Evolutionary conservation across 2,329 filamentous ascomycete species (phyloP).

Genomic region (Colletotrichum tropicale): DNA sequence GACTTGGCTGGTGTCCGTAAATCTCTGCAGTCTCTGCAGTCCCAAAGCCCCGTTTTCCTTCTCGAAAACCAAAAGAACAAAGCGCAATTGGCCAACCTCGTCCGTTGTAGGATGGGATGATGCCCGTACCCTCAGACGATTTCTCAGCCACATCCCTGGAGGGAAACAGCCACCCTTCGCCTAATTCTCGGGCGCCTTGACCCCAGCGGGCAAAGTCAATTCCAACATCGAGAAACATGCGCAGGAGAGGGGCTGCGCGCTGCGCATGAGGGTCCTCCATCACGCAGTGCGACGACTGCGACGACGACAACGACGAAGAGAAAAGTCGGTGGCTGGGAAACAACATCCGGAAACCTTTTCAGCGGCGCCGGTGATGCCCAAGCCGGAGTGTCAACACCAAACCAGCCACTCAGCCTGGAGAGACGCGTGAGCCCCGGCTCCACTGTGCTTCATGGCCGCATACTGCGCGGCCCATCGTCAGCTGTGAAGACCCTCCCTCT

Average conservation of each 20-base stretch:
- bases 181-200: neutral
- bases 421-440: slow-evolving; percentile 22
- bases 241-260: neutral
- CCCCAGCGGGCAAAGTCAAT: slow-evolving; percentile 9
- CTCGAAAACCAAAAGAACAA: neutral
- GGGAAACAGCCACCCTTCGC: slow-evolving; percentile 11
- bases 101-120: slow-evolving; percentile 9
- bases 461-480: slow-evolving; percentile 24
- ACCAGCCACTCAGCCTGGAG: slow-evolving; percentile 19
- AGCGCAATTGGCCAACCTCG: slow-evolving; percentile 18
- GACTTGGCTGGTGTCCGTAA: neutral
- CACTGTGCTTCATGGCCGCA: slow-evolving; percentile 31
- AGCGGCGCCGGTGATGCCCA: slow-evolving; percentile 19
- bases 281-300: neutral
- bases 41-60: slow-evolving; percentile 7
- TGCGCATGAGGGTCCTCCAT: neutral
- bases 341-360: slow-evolving; percentile 5
- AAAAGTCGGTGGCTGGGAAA: slow-evolving; percentile 20
- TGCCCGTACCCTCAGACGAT: slow-evolving; percentile 10
- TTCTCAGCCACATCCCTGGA: slow-evolving; percentile 20
- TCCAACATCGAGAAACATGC: slow-evolving; percentile 7
- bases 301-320: neutral
- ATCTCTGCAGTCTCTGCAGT: neutral
- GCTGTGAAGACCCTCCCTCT: slow-evolving; percentile 4
- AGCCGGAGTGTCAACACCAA: slow-evolving; percentile 12